A percentile compares a stretch with the other conserved stretches of the same genome.
These are phyloP conservation scores for Encephalitozoon romaleae DNA, from an alignment of 371 early-diverging fungal species.

Conservation along the genomic window DNA sequence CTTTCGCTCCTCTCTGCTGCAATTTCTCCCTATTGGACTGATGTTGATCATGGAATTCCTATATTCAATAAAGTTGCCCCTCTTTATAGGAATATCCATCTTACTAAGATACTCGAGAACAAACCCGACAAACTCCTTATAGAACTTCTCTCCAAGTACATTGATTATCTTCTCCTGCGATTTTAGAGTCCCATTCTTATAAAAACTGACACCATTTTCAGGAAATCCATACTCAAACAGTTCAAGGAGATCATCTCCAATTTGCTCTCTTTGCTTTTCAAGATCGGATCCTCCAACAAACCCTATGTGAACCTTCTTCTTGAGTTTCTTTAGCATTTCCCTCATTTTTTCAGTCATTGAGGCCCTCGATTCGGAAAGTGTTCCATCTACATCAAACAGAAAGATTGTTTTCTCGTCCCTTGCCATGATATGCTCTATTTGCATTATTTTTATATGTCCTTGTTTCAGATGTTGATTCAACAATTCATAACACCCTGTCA, in stretches of 20 bases:
- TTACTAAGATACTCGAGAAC: constrained; percentile 82
- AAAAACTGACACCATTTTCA: constrained; percentile 95
- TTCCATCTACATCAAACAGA: constrained; percentile 98
- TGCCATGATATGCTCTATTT: not conserved
- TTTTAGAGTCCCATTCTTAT: constrained; percentile 66
- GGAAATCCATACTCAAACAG: constrained; percentile 92
- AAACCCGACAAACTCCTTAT: constrained; percentile 81
- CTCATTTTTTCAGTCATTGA: constrained; percentile 69
- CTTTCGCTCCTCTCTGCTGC: constrained; percentile 76
- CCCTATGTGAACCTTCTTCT: constrained; percentile 80
- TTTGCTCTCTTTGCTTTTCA: constrained; percentile 89
- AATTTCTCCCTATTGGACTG: constrained; percentile 94
- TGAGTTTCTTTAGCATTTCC: constrained; percentile 69
- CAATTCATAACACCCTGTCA: not conserved
- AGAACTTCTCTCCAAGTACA: constrained; percentile 86
- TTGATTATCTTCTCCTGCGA: constrained; percentile 73
- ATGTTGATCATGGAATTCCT: constrained; percentile 98
- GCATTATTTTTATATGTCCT: not conserved
- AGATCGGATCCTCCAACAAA: constrained; percentile 98
- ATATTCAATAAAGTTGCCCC: constrained; percentile 96
- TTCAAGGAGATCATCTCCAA: constrained; percentile 73
- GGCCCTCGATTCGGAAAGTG: constrained; percentile 74
- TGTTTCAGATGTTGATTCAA: constrained; percentile 13
- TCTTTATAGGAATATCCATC: constrained; percentile 68
- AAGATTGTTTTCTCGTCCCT: constrained; percentile 58